Conservation (phyloP, 768 basidiomycete genomes). For the Rhizopogon vesiculosus region DNA sequence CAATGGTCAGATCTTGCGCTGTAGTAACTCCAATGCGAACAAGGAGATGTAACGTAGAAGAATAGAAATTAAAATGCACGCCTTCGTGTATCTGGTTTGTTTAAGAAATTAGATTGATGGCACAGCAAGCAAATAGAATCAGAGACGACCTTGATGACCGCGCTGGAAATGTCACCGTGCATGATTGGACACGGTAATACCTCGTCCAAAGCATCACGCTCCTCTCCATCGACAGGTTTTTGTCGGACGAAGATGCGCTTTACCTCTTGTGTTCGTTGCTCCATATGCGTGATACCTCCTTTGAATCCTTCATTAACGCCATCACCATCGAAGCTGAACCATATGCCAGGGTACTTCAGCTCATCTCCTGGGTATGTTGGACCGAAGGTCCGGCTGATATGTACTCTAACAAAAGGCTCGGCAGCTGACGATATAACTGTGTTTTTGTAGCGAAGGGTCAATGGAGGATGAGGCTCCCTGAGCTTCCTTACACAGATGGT, state of each 20-base stretch:
- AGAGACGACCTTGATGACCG: conserved; percentile 55
- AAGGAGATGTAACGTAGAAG: conserved; percentile 44
- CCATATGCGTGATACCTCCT: conserved; percentile 35
- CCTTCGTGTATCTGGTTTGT: conserved; percentile 62
- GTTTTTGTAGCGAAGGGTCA: conserved; percentile 66
- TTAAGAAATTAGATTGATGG: not conserved
- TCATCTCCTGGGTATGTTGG: conserved; percentile 80
- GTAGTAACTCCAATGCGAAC: conserved; percentile 72
- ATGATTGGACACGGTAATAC: conserved; percentile 60
- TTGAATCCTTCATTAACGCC: conserved; percentile 50
- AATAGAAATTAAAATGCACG: conserved; percentile 62
- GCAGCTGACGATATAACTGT: conserved; percentile 55
- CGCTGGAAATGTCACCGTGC: conserved; percentile 66
- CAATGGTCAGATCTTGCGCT: conserved; percentile 74
- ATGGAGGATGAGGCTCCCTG: conserved; percentile 60
- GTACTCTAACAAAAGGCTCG: conserved; percentile 56
- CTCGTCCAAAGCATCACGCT: conserved; percentile 69
- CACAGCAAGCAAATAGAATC: not conserved
- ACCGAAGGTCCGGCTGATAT: conserved; percentile 71
- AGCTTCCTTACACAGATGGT: conserved; percentile 71
- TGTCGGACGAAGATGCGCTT: conserved; percentile 71
- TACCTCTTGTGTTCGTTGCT: conserved; percentile 72
- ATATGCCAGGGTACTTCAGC: conserved; percentile 75
- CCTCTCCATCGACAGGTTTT: conserved; percentile 52
- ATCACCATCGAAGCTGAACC: conserved; percentile 84